Evolutionary conservation across 352 stramenopile genomes (phyloP), one percentile per base, ranked within the genome.

Genomic region (Phytopythium oedochilum): DNA sequence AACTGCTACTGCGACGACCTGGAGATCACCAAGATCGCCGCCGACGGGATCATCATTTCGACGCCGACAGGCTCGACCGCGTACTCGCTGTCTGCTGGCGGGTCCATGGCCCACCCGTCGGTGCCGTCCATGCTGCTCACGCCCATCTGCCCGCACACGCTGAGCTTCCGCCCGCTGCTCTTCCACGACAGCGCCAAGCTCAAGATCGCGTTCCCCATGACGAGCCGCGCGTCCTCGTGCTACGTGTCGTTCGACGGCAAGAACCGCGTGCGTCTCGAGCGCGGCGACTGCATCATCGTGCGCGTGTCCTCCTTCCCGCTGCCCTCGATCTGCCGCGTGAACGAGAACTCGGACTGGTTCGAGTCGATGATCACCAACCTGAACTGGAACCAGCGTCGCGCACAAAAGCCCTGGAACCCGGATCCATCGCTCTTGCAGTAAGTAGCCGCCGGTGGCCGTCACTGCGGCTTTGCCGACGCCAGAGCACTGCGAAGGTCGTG

Each of bases 41-140:
- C 96, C 0, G 97, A 99, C 61, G 97, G 97, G n/a, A 89, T 99
- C 62, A 99, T 99, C 63, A 98, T 99, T 69, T 92, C 95, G 28
- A 99, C 96, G 32, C 97, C 96, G 8, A 99, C 97, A 17, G 97
- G 97, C 15, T 99, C 94, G 9, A 99, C 97, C 2, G 97, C 97
- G 1, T 99, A 99, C 68, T 98, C 89, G 49, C 90, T 99, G 64
- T 97, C 96, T 15, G 97, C 97, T 2, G 97, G 97, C 15, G 96
- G 97, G 0, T 98, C 91, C 25, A 98, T 99, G 68, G 94, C 98
- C 0, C 97, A 99, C 69, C 97, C 97, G 25, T 93, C 96, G 0
- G 96, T 99, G 48, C 96, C 97, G 28, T 92, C 89, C 38, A 99
- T 99, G 70, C 71, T 99, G 17, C 96, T 99, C 36, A 99, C 97